Evolutionary conservation across 129 eudicot species (phyloP).

Genomic region (Flaveria bidentis): DNA sequence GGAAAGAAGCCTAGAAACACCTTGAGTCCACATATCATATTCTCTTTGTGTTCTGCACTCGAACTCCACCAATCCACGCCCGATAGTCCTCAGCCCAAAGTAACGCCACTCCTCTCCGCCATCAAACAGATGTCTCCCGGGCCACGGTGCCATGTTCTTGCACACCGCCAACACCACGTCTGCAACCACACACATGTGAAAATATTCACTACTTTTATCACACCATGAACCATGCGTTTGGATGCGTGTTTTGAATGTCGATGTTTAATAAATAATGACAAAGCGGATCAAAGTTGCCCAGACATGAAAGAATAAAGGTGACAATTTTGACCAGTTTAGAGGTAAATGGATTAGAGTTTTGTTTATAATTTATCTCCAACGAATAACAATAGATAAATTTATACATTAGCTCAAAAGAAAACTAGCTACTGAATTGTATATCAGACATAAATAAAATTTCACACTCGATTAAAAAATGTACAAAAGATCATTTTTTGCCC

Average conservation of each 20-base stretch:
- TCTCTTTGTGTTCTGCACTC: conserved; percentile 76
- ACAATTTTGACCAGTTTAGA: not conserved
- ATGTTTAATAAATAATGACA: too few relatives aligned
- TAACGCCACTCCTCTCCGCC: conserved; percentile 81
- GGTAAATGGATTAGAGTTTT: too few relatives aligned
- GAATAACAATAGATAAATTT: too few relatives aligned
- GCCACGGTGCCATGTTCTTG: conserved; percentile 88
- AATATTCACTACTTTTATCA: not conserved
- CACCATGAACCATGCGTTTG: not conserved
- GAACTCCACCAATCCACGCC: conserved; percentile 77
- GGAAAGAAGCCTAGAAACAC: conserved; percentile 75
- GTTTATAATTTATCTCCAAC: too few relatives aligned
- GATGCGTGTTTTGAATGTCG: too few relatives aligned
- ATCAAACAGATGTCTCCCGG: conserved; percentile 76
- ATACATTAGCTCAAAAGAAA: too few relatives aligned
- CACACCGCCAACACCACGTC: conserved; percentile 85
- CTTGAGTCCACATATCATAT: conserved; percentile 94
- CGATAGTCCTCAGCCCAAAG: conserved; percentile 79
- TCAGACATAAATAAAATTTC: too few relatives aligned
- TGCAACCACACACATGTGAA: conserved; percentile 29
- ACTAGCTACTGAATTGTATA: too few relatives aligned
- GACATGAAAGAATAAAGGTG: not conserved
- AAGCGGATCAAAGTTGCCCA: not conserved
- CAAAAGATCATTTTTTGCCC: too few relatives aligned
- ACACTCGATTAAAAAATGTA: too few relatives aligned